These are phyloP conservation scores for Myxozyma monticola DNA, from an alignment of 805 yeast species.

Conservation along the genomic window DNA sequence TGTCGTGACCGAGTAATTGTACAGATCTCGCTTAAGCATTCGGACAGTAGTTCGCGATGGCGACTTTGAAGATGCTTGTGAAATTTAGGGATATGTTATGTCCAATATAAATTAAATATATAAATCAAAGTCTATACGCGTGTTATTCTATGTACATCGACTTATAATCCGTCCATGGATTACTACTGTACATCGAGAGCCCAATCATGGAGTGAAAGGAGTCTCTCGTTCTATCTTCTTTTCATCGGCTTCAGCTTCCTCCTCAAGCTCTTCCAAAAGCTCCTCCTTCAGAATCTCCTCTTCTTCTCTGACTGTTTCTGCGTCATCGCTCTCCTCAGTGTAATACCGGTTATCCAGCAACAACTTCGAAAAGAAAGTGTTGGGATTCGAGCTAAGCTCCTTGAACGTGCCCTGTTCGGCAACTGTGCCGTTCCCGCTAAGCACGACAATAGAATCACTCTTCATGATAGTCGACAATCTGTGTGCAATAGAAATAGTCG, in stretches of 20 bases:
- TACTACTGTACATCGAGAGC: background rate
- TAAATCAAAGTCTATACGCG: no score
- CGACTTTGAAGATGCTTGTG: no score
- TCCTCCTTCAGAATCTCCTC: slow-evolving; percentile 27
- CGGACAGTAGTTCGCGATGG: no score
- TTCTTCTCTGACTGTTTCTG: slow-evolving; percentile 12
- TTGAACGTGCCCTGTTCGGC: slow-evolving; percentile 68
- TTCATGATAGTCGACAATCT: slow-evolving; percentile 82
- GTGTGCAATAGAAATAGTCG: slow-evolving; percentile 85
- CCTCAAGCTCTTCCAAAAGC: slow-evolving; percentile 24
- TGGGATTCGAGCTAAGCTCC: slow-evolving; percentile 47
- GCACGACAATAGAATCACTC: slow-evolving; percentile 77
- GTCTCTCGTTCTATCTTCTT: slow-evolving; percentile 8
- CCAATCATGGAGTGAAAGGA: slow-evolving; percentile 16
- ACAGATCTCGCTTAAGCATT: no score
- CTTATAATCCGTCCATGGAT: no score
- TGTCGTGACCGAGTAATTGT: no score
- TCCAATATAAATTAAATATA: no score
- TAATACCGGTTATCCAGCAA: slow-evolving; percentile 21
- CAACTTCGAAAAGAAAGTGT: slow-evolving; percentile 27
- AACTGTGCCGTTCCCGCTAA: slow-evolving; percentile 70
- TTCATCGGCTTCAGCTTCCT: slow-evolving; percentile 23
- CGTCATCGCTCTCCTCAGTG: slow-evolving; percentile 1
- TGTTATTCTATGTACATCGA: no score
- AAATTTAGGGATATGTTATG: no score